phyloP scores from a whole-genome alignment of 306 rosid species.

The Abrus precatorius region DNA sequence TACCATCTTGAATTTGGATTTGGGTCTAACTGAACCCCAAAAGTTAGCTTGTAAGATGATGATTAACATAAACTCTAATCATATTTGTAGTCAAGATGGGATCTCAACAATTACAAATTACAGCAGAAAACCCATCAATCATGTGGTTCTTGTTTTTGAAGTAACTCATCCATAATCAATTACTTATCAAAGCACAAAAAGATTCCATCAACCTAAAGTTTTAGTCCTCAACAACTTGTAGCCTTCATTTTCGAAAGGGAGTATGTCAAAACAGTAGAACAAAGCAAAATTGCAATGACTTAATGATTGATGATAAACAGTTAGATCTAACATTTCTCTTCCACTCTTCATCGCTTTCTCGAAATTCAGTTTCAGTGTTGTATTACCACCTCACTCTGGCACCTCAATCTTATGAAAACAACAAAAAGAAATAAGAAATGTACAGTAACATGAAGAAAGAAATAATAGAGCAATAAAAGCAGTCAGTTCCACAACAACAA shows the following conservation, averaged over 20 bases:
- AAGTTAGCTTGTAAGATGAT: too few relatives aligned
- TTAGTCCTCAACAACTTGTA: neutral
- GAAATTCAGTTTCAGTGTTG: neutral
- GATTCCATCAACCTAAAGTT: neutral
- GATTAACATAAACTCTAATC: too few relatives aligned
- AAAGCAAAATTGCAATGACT: neutral
- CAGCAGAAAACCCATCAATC: neutral
- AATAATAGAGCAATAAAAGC: neutral
- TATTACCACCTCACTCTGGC: neutral
- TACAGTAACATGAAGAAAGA: neutral
- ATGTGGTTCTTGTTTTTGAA: neutral
- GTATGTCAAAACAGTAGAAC: neutral
- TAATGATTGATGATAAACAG: neutral
- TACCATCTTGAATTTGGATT: too few relatives aligned
- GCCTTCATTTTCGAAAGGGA: neutral
- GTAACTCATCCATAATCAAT: neutral
- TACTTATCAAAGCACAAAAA: constrained; percentile 19
- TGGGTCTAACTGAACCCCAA: too few relatives aligned
- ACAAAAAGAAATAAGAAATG: neutral
- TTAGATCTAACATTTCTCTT: neutral
- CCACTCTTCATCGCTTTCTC: neutral
- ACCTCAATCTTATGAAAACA: neutral
- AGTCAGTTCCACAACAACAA: neutral
- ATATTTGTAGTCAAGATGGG: too few relatives aligned
- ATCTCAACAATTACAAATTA: neutral